phyloP scores from a whole-genome alignment of 2,329 filamentous ascomycete genomes.

The Verticillium nonalfalfae region DNA sequence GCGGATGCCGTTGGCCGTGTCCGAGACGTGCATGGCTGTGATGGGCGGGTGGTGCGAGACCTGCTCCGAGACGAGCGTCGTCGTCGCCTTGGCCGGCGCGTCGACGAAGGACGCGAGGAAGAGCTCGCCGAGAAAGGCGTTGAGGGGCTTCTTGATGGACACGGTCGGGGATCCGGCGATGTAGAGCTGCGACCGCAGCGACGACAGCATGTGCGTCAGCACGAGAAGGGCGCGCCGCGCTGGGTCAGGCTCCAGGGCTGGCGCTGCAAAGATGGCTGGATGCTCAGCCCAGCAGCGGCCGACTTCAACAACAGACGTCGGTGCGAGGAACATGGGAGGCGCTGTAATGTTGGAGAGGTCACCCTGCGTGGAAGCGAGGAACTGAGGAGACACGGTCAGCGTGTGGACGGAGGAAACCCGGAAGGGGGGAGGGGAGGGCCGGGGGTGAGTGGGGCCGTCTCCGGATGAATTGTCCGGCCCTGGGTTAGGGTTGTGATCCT shows the following conservation, averaged over 20 bases:
- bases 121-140: constrained; percentile 45
- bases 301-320: constrained; percentile 43
- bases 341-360: constrained; percentile 46
- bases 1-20: constrained; percentile 34
- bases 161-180: constrained; percentile 35
- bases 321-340: constrained; percentile 40
- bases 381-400: constrained; percentile 1
- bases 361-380: constrained; percentile 28
- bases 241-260: constrained; percentile 34
- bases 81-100: constrained; percentile 16
- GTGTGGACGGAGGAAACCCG: neutral
- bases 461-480: neutral
- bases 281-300: constrained; percentile 44
- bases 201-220: constrained; percentile 38
- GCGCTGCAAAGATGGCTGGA: constrained; percentile 38
- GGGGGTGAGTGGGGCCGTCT: neutral
- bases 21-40: constrained; percentile 42
- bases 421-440: neutral
- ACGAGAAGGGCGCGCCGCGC: constrained; percentile 38
- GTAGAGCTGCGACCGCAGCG: constrained; percentile 40
- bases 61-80: constrained; percentile 36
- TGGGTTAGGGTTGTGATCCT: neutral
- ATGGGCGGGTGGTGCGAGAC: constrained; percentile 48
- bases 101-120: constrained; percentile 36
- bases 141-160: constrained; percentile 47